phyloP scores from a whole-genome alignment of 306 rosid genomes.

The Inga laurina region DNA sequence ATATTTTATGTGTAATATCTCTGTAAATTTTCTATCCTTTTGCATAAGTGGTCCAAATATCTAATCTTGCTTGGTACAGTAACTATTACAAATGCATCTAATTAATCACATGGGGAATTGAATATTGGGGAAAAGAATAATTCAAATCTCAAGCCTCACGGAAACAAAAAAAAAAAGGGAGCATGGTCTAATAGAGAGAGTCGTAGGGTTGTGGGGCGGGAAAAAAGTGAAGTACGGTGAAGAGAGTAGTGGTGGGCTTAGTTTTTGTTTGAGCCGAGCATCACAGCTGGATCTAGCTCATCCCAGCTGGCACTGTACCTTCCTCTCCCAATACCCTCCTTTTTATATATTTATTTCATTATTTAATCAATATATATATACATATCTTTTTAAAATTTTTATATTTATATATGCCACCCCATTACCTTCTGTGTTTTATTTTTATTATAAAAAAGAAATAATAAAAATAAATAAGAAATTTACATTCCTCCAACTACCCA shows the following conservation, averaged over 20 bases:
- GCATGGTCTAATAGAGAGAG: too few relatives aligned
- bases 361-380: not conserved
- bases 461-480: not conserved
- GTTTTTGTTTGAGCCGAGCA: not conserved
- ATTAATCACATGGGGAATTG: too few relatives aligned
- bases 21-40: too few relatives aligned
- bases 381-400: not conserved
- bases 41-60: too few relatives aligned
- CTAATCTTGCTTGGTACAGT: too few relatives aligned
- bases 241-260: not conserved
- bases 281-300: slow-evolving; percentile 44
- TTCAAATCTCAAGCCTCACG: not conserved
- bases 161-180: too few relatives aligned
- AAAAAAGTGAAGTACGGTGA: not conserved
- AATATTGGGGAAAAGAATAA: too few relatives aligned
- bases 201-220: not conserved
- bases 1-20: too few relatives aligned
- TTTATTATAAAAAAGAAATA: not conserved
- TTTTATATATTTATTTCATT: not conserved
- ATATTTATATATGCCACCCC: not conserved
- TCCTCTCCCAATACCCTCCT: slow-evolving; percentile 24
- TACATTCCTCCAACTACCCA: not conserved
- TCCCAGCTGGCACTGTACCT: slow-evolving; percentile 48
- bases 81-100: too few relatives aligned
- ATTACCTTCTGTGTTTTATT: not conserved